These are phyloP conservation scores for Alternaria arborescens DNA, from an alignment of 2,329 filamentous ascomycete species.

Conservation along the genomic window DNA sequence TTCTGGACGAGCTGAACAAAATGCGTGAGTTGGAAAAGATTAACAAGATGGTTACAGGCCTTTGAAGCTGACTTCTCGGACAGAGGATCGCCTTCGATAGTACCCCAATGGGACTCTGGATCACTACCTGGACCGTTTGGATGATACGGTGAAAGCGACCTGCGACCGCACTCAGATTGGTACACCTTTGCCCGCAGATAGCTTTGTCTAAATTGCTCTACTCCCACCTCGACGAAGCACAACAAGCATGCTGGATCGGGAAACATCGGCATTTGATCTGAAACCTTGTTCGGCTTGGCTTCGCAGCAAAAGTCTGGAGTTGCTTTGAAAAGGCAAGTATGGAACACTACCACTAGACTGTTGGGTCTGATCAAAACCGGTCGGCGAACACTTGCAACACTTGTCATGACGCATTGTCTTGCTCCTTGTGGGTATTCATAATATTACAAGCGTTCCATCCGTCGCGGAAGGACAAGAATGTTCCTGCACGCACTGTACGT, in stretches of 20 bases:
- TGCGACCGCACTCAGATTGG: background rate
- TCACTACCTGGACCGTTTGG: background rate
- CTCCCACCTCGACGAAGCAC: background rate
- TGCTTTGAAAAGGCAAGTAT: background rate
- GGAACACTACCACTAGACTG: background rate
- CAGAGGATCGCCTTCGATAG: conserved; percentile 41
- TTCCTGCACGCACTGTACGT: background rate
- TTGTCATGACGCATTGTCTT: background rate
- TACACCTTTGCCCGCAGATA: background rate
- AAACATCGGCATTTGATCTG: background rate
- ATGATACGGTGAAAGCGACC: background rate
- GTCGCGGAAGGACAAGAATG: background rate
- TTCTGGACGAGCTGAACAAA: conserved; percentile 91
- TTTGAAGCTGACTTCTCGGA: conserved; percentile 28
- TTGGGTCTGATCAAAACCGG: background rate
- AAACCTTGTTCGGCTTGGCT: background rate
- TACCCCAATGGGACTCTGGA: background rate
- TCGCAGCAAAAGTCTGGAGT: background rate
- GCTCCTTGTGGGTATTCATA: background rate
- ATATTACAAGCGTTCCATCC: background rate
- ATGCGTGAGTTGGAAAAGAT: conserved; percentile 58
- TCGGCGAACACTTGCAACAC: background rate
- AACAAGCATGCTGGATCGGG: background rate
- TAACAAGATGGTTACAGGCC: background rate
- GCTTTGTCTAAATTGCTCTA: background rate